Evolutionary conservation across 352 stramenopile genomes (phyloP).

Genomic region (Pythium angustatum): DNA sequence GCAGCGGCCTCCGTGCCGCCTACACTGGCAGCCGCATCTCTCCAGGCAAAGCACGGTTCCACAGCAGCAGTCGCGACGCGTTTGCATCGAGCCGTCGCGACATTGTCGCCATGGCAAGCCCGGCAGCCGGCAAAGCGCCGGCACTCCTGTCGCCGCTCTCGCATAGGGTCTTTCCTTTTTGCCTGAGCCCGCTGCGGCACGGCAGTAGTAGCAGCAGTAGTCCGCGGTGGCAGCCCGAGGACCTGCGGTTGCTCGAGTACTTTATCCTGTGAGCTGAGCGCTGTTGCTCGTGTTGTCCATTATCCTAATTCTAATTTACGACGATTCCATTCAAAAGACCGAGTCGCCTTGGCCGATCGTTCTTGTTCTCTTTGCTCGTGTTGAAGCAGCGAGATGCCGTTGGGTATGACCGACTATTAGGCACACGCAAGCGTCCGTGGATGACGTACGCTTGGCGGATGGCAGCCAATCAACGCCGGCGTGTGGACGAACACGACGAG

Average conservation of each 20-base stretch:
- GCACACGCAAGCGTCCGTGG: neutral
- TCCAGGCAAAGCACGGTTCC: conserved; percentile 16
- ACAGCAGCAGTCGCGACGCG: neutral
- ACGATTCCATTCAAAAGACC: no score
- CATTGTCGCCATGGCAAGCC: conserved; percentile 28
- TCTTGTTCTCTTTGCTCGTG: neutral
- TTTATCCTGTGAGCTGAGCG: conserved; percentile 59
- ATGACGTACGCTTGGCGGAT: no score
- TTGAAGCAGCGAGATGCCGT: neutral
- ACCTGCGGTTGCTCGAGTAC: conserved; percentile 70
- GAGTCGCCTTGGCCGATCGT: neutral
- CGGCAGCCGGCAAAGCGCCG: conserved; percentile 5
- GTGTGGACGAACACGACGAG: no score
- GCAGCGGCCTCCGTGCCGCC: conserved; percentile 9
- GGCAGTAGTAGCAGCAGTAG: no score
- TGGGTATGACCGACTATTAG: no score
- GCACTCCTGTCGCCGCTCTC: neutral
- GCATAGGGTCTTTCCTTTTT: conserved; percentile 9
- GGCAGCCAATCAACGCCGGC: no score
- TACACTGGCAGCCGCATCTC: conserved; percentile 22
- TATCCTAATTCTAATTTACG: no score
- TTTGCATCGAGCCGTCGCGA: conserved; percentile 18
- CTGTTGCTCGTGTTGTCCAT: no score
- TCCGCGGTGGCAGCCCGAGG: conserved; percentile 53
- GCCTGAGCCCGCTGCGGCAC: conserved; percentile 22